phyloP scores from a whole-genome alignment of 768 basidiomycete genomes.

The Leucocoprinus birnbaumii region DNA sequence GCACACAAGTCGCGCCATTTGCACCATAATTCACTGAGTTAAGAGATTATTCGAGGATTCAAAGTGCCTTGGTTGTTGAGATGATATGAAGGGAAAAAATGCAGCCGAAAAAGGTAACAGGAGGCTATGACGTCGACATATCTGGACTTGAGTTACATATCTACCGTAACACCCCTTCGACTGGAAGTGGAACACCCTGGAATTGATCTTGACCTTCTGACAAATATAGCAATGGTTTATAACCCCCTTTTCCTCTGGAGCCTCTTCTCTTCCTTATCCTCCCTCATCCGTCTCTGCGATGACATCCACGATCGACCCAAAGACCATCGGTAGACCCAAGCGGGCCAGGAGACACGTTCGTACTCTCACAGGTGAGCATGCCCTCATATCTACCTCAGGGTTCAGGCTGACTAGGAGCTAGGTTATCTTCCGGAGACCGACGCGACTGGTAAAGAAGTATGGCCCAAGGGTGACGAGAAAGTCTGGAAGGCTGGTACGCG shows the following conservation, averaged over 20 bases:
- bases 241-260: constrained; percentile 3
- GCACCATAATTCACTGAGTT: neutral
- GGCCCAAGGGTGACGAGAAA: constrained; percentile 79
- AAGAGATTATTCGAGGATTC: neutral
- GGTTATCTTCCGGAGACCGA: constrained; percentile 81
- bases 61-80: neutral
- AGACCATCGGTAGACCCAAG: constrained; percentile 60
- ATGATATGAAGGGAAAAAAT: neutral
- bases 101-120: neutral
- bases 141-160: neutral
- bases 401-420: constrained; percentile 22
- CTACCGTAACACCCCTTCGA: neutral
- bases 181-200: neutral
- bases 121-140: constrained; percentile 5
- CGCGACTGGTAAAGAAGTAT: constrained; percentile 75
- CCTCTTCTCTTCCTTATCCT: constrained; percentile 10
- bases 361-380: constrained; percentile 53
- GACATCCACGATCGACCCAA: constrained; percentile 66
- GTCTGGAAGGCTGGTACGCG: constrained; percentile 68
- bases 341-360: constrained; percentile 65
- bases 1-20: neutral
- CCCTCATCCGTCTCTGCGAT: constrained; percentile 30
- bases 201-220: constrained; percentile 5
- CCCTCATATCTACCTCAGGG: neutral
- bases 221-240: constrained; percentile 7